Evolutionary conservation across 768 basidiomycete species (phyloP).

Genomic region (Leccinum subtestaceum): DNA sequence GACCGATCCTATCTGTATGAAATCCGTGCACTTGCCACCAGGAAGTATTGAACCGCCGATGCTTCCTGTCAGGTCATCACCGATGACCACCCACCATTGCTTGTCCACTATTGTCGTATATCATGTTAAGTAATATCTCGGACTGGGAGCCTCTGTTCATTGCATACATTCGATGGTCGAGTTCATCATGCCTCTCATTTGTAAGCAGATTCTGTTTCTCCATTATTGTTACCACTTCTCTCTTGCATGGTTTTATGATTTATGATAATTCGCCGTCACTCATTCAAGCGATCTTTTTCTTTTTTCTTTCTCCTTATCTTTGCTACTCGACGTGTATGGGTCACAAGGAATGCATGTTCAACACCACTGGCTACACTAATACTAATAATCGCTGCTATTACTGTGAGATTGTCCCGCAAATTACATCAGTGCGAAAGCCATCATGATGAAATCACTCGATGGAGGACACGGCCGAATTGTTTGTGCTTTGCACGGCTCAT

Average conservation of each 20-base stretch:
- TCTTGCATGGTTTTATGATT: slow-evolving; percentile 30
- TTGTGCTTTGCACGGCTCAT: slow-evolving; percentile 50
- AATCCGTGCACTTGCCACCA: slow-evolving; percentile 82
- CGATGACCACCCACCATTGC: slow-evolving; percentile 1
- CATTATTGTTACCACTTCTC: slow-evolving; percentile 25
- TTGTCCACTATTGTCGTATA: slow-evolving; percentile 4
- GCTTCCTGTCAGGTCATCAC: background rate
- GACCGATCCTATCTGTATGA: slow-evolving; percentile 73
- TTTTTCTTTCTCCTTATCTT: slow-evolving; percentile 11
- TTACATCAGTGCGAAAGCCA: background rate
- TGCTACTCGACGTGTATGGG: slow-evolving; percentile 37
- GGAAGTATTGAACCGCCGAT: slow-evolving; percentile 57
- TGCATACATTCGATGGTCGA: slow-evolving; percentile 22
- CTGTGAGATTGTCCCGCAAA: background rate
- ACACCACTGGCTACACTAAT: slow-evolving; percentile 21
- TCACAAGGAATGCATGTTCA: slow-evolving; percentile 35
- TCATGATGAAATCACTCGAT: slow-evolving; percentile 9
- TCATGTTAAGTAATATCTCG: slow-evolving; percentile 18
- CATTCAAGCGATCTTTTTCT: slow-evolving; percentile 11
- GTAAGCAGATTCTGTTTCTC: slow-evolving; percentile 25
- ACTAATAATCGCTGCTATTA: slow-evolving; percentile 15
- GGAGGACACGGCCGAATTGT: slow-evolving; percentile 58
- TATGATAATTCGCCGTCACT: slow-evolving; percentile 26
- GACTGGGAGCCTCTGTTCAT: slow-evolving; percentile 21
- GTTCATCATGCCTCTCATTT: slow-evolving; percentile 26